Evolutionary conservation across 495 filamentous ascomycete species (phyloP), one percentile per base, ranked within the genome.

Genomic region (Rhypophila decipiens): DNA sequence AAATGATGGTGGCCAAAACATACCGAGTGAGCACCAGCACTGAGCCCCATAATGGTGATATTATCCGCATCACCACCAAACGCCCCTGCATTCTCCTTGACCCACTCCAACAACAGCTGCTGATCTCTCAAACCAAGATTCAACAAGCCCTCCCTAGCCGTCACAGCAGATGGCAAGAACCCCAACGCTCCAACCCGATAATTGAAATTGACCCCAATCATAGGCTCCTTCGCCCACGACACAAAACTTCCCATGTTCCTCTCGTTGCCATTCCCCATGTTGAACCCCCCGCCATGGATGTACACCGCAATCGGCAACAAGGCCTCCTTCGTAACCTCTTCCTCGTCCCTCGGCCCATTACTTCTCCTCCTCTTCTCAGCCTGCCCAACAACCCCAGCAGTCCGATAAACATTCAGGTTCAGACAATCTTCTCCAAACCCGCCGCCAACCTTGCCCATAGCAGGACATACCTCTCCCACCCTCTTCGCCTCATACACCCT

Each of bases 41-140:
- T 84, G 41, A 79, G 68, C 7, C 84, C 84, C 57, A 83, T 75
- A 29, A 87, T 61, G 0, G 83, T 86, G 27, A 88, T 74, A 47
- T 82, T 76, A 10, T 72, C 63, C 1, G 71, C 60, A 60, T 87
- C 76, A 2, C 85, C 84, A 0, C 82, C 81, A 56, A 88, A 82
- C 0, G 70, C 66, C 18, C 58, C 64, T 37, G 80, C 75, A 56
- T 84, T 82, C 9, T 78, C 68, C 50, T 70, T 65, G 1, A 83
- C 78, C 84, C 84, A 88, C 62, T 83, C 72, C 18, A 88, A 64
- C 37, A 78, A 63, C 22, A 79, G 56, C 48, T 76, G 70, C 56
- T 87, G 84, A 57, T 88, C 85, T 66, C 77, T 79, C 52, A 88
- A 70, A 4, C 85, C 85, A 23, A 85, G 61, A 55, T 88, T 88